Conservation (phyloP, 2,329 filamentous ascomycete genomes). For the Xylariaceae sp. region DNA sequence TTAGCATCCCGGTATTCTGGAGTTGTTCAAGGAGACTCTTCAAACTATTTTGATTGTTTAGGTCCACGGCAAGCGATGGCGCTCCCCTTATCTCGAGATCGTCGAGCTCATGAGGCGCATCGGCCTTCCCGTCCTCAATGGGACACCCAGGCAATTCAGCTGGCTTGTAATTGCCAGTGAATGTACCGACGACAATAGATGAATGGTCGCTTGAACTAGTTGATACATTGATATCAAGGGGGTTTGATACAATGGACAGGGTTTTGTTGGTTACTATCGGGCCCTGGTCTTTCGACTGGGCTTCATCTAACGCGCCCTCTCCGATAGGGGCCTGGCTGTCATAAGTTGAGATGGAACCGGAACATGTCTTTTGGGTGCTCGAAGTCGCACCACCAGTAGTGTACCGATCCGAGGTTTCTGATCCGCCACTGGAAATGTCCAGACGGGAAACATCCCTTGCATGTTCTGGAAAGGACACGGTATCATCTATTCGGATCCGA, state of each 20-base stretch:
- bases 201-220: too few relatives aligned
- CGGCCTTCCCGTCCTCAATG: not conserved
- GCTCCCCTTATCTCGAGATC: not conserved
- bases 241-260: too few relatives aligned
- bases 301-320: too few relatives aligned
- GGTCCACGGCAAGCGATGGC: slow-evolving; percentile 4
- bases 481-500: slow-evolving; percentile 4
- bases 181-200: too few relatives aligned
- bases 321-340: too few relatives aligned
- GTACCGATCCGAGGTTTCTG: not conserved
- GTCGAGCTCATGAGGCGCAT: slow-evolving; percentile 3
- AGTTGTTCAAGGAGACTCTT: slow-evolving; percentile 20
- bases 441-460: not conserved
- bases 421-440: not conserved
- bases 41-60: slow-evolving; percentile 11
- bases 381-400: not conserved
- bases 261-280: too few relatives aligned
- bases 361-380: too few relatives aligned
- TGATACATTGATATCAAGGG: too few relatives aligned
- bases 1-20: slow-evolving; percentile 18
- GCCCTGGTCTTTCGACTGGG: too few relatives aligned
- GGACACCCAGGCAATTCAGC: too few relatives aligned
- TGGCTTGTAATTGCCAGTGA: not conserved
- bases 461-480: slow-evolving; percentile 2
- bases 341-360: too few relatives aligned